These are phyloP conservation scores for Podospora pseudoanserina DNA, from an alignment of 495 filamentous ascomycete species.

Conservation along the genomic window DNA sequence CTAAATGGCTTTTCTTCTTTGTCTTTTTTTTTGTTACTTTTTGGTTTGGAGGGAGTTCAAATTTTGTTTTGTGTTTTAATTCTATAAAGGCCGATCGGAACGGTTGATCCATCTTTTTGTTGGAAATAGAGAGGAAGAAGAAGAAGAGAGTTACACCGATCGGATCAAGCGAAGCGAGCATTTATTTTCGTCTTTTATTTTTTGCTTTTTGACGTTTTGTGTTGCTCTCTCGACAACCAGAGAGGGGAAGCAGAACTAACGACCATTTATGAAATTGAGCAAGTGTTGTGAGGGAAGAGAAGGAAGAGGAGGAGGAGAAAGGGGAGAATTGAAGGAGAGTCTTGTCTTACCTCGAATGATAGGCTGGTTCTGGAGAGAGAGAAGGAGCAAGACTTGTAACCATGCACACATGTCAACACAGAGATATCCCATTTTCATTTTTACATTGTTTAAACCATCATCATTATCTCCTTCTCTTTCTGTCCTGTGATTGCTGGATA, in stretches of 20 bases:
- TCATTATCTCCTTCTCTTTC: not conserved
- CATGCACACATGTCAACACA: not conserved
- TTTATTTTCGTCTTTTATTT: not conserved
- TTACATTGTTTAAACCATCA: not conserved
- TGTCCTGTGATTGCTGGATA: not conserved
- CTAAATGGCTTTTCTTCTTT: conserved; percentile 35
- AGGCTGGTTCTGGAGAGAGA: conserved; percentile 5
- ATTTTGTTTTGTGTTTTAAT: not conserved
- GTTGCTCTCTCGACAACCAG: not conserved
- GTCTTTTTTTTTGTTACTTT: not conserved
- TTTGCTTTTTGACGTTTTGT: not conserved
- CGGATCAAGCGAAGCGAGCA: not conserved
- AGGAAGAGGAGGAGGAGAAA: not conserved
- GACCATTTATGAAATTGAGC: not conserved
- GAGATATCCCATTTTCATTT: conserved; percentile 1
- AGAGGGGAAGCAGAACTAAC: not conserved
- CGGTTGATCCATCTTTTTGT: not conserved
- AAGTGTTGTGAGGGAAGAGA: not conserved
- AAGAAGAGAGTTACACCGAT: not conserved
- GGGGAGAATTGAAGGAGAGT: not conserved
- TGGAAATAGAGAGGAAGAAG: not conserved
- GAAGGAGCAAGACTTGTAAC: not conserved
- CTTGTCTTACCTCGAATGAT: not conserved
- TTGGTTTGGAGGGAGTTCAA: not conserved
- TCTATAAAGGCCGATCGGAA: not conserved